Conservation (phyloP, 2,329 filamentous ascomycete genomes). For the Cladorrhinum sp. region DNA sequence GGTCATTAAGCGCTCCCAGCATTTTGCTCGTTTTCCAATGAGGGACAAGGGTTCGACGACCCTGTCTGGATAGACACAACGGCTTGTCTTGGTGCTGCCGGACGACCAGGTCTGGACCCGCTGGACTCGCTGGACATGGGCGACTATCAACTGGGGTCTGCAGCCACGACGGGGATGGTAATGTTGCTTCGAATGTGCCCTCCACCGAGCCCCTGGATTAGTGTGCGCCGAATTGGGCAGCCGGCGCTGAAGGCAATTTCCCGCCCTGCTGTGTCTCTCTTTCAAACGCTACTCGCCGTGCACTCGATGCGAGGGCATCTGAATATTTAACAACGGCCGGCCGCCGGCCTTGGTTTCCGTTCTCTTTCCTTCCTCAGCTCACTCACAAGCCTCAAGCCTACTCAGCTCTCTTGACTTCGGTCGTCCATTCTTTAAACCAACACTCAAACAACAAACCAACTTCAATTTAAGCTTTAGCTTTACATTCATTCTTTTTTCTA, state of each 20-base stretch:
- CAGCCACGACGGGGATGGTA: constrained; percentile 19
- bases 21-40: background rate
- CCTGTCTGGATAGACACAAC: constrained; percentile 15
- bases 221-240: constrained; percentile 25
- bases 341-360: constrained; percentile 22
- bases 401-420: constrained; percentile 40
- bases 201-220: constrained; percentile 33
- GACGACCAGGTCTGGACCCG: constrained; percentile 6
- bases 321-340: constrained; percentile 35
- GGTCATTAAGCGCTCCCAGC: constrained; percentile 11
- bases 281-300: constrained; percentile 1
- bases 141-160: constrained; percentile 14
- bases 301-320: too few relatives aligned
- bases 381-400: constrained; percentile 27
- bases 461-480: constrained; percentile 29
- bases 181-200: constrained; percentile 21
- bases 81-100: constrained; percentile 10
- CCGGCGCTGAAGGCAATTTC: constrained; percentile 26
- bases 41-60: background rate
- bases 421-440: constrained; percentile 40
- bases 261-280: constrained; percentile 15
- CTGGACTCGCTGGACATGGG: constrained; percentile 4
- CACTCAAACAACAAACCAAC: constrained; percentile 1
- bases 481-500: constrained; percentile 28
- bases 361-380: constrained; percentile 34